Evolutionary conservation across 2,329 filamentous ascomycete species (phyloP), one percentile per base, ranked within the genome.

Genomic region (Kalmusia sp.): DNA sequence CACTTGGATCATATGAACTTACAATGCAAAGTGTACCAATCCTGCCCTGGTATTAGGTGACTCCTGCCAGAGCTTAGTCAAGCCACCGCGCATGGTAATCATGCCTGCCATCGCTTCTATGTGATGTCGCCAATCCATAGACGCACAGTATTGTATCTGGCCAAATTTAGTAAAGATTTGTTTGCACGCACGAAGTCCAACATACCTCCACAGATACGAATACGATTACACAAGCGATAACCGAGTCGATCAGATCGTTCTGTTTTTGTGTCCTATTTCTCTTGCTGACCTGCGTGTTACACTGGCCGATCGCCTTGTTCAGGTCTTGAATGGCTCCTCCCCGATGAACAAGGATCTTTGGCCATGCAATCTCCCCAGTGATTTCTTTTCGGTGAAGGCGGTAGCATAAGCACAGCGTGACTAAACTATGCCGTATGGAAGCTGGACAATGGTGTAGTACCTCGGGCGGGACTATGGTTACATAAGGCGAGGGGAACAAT

Each of bases 111-210:
- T 41, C 3, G 39, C 39, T n/a, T 41, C 39, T 28, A 41, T 41
- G 17, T 41, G 39, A 15, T 41, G 27, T 19, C 39, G 39, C 39
- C 39, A 41, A 5, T 41, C 39, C 39, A 41, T 41, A 4, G 39
- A 41, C 17, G 39, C 39, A 27, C 39, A 41, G 27, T 41, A 41
- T 14, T 41, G 39, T 41, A 41, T 41, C 22, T 41, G 27, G 8
- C 4, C 14, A 14, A 21, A 12, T 14, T 41, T 17, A 41, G 39
- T 12, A 19, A 41, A 6, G 28, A n/a, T 31, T 31, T 8, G 8
- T 7, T 41, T 12, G 8, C 14, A 27, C 6, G 17, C 39, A 41
- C 24, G 12, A 3, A 30, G 39, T 11, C 7, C n/a, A 27, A n/a
- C 11, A n/a, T 41, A 41, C 22, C 39, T 41, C 39, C 17, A 41